Evolutionary conservation across 2,329 filamentous ascomycete genomes (phyloP).

Genomic region (Bipolaris oryzae): DNA sequence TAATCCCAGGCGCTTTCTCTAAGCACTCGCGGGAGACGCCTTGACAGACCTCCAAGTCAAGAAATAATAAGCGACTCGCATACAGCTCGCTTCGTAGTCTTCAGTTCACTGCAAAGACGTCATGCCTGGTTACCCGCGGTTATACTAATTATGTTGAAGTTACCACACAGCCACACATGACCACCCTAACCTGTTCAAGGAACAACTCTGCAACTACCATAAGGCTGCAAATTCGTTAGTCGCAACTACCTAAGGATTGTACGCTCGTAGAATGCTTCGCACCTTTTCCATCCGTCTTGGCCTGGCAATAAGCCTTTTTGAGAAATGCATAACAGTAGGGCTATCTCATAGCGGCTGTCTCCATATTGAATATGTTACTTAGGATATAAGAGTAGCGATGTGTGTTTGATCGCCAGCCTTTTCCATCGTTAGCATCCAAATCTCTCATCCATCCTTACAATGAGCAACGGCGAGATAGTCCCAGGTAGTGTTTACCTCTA

Average conservation of each 20-base stretch:
- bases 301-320: not conserved
- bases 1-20: not conserved
- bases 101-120: not conserved
- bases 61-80: too few species aligned
- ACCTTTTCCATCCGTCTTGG: not conserved
- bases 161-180: not conserved
- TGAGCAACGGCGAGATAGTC: slow-evolving; percentile 9
- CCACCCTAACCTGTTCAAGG: not conserved
- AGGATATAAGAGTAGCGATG: not conserved
- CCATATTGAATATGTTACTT: not conserved
- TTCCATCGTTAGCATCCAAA: not conserved
- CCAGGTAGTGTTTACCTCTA: slow-evolving; percentile 47
- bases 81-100: too few species aligned
- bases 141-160: not conserved
- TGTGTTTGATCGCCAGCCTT: not conserved
- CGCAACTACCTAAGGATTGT: not conserved
- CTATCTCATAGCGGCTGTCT: not conserved
- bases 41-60: not conserved
- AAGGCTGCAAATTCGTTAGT: not conserved
- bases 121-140: not conserved
- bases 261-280: not conserved
- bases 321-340: not conserved
- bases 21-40: not conserved
- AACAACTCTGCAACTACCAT: not conserved
- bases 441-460: not conserved